phyloP scores from a whole-genome alignment of 2,329 filamentous ascomycete genomes.

The Juglanconis oblonga region DNA sequence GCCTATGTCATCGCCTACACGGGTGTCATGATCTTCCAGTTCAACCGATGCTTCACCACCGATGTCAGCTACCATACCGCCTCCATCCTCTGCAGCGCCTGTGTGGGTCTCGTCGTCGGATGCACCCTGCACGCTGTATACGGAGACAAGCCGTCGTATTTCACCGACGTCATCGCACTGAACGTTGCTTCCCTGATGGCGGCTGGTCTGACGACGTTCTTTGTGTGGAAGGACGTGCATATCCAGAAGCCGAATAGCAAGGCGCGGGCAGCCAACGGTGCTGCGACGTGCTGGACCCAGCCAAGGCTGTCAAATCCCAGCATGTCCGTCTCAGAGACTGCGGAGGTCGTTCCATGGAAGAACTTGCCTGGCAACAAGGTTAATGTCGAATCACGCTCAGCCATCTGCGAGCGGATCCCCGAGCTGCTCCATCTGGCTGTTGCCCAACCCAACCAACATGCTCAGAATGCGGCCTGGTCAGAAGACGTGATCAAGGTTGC shows the following conservation, averaged over 20 bases:
- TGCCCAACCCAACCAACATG: constrained; percentile 20
- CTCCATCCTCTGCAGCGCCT: constrained; percentile 31
- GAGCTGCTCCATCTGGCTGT: constrained; percentile 23
- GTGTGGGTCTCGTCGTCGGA: constrained; percentile 30
- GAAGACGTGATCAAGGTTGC: constrained; percentile 22
- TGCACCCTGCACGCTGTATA: constrained; percentile 30
- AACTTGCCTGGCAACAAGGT: constrained; percentile 17
- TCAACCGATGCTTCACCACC: constrained; percentile 38
- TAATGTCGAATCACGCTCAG: constrained; percentile 15
- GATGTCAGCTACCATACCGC: constrained; percentile 31
- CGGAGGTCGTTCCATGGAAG: constrained; percentile 17
- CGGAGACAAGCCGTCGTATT: constrained; percentile 26
- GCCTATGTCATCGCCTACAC: constrained; percentile 34
- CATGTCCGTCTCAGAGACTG: constrained; percentile 17
- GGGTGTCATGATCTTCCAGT: constrained; percentile 36
- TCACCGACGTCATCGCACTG: constrained; percentile 31
- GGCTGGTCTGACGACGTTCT: constrained; percentile 29
- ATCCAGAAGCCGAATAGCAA: constrained; percentile 8
- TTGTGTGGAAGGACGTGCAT: constrained; percentile 27
- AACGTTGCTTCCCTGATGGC: constrained; percentile 30
- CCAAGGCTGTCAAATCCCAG: constrained; percentile 17
- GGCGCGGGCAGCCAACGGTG: not conserved
- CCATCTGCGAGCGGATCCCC: constrained; percentile 20
- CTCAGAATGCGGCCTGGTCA: constrained; percentile 21
- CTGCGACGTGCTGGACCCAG: constrained; percentile 7